phyloP scores from a whole-genome alignment of 306 rosid species.

The Malus orientalis region DNA sequence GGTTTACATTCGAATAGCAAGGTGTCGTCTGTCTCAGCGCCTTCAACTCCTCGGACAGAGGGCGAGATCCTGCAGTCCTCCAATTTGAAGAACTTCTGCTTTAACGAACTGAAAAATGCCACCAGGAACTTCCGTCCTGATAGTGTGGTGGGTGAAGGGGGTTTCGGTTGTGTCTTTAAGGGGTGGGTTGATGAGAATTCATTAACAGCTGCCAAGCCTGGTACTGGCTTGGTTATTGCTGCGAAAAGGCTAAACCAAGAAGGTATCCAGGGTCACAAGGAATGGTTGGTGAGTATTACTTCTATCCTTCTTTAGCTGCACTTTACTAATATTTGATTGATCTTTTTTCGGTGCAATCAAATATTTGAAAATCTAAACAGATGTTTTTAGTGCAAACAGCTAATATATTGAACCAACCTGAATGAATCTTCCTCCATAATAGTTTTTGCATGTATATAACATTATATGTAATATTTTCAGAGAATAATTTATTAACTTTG shows the following conservation, averaged over 20 bases:
- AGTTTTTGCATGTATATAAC: conserved; percentile 1
- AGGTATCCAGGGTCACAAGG: conserved; percentile 92
- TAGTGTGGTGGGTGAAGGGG: conserved; percentile 96
- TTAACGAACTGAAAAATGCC: conserved; percentile 66
- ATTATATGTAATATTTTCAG: conserved; percentile 1
- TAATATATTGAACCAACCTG: background rate
- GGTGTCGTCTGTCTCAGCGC: conserved; percentile 39
- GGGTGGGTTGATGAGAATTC: conserved; percentile 92
- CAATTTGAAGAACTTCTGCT: conserved; percentile 66
- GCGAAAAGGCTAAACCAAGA: conserved; percentile 95
- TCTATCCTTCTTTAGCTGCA: background rate
- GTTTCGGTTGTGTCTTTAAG: conserved; percentile 84
- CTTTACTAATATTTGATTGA: background rate
- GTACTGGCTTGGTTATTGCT: conserved; percentile 84
- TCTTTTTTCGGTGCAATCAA: background rate
- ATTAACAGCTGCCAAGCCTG: conserved; percentile 68
- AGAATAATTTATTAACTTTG: conserved; percentile 16
- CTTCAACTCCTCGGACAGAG: conserved; percentile 81
- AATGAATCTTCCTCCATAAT: background rate
- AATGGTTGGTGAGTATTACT: conserved; percentile 88
- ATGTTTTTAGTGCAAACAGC: background rate
- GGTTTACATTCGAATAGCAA: conserved; percentile 53
- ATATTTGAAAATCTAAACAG: background rate
- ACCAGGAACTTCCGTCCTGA: conserved; percentile 96
- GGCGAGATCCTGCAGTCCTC: conserved; percentile 82